phyloP scores from a whole-genome alignment of 208 protist species.

The Trypanosoma boissoni region DNA sequence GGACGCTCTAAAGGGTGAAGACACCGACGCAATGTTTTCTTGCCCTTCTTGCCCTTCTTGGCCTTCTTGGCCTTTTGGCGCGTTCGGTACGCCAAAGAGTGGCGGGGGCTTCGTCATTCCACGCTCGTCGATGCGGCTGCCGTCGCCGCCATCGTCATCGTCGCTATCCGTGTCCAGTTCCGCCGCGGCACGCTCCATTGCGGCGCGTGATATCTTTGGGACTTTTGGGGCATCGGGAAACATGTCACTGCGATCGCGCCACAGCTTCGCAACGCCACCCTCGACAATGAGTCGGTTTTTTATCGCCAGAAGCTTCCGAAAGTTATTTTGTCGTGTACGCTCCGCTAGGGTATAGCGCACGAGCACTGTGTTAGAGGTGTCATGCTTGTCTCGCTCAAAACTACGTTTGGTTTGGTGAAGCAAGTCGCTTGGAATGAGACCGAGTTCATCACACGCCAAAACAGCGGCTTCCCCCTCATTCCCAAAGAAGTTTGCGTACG shows the following conservation, averaged over 20 bases:
- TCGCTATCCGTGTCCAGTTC: constrained; percentile 34
- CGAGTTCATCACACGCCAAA: constrained; percentile 35
- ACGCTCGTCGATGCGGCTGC: constrained; percentile 24
- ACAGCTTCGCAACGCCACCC: constrained; percentile 23
- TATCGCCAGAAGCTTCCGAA: constrained; percentile 28
- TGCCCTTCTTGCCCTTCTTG: no score
- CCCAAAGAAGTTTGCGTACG: constrained; percentile 34
- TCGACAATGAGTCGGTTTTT: constrained; percentile 27
- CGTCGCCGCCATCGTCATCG: constrained; percentile 5
- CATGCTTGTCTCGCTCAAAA: constrained; percentile 9
- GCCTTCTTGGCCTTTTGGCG: no score
- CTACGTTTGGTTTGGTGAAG: constrained; percentile 21
- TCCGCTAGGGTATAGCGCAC: constrained; percentile 41
- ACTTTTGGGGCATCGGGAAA: constrained; percentile 29
- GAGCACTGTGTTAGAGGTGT: constrained; percentile 13
- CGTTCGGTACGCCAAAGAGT: constrained; percentile 1
- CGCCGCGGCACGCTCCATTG: constrained; percentile 14
- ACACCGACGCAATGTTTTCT: no score
- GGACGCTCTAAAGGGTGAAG: neutral
- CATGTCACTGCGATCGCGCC: constrained; percentile 25
- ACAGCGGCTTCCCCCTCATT: constrained; percentile 31
- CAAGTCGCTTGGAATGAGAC: constrained; percentile 30
- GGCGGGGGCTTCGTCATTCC: constrained; percentile 15
- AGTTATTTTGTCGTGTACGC: constrained; percentile 30
- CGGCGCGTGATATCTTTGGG: constrained; percentile 27